Percentiles rank a stretch among this genome's conserved stretches.
Conservation (phyloP, 257 asterid species). For the Solanum etuberosum region DNA sequence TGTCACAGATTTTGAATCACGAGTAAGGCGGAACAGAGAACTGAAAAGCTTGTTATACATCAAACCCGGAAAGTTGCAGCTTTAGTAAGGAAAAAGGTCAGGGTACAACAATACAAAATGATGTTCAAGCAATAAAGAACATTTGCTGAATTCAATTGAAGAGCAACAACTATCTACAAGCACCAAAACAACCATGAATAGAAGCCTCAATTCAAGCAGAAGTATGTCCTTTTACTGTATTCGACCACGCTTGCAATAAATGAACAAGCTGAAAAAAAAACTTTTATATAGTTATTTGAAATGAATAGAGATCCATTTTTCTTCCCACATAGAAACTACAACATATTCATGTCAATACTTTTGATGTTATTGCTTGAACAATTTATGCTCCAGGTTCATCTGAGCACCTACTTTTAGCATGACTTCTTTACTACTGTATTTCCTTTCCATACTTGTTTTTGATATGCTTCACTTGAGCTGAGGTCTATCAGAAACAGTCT, state of each 20-base stretch:
- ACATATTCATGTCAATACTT: not conserved
- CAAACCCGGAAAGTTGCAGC: not conserved
- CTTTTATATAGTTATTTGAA: not conserved
- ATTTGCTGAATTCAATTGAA: not conserved
- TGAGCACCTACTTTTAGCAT: not conserved
- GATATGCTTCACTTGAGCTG: not conserved
- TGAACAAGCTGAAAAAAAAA: not conserved
- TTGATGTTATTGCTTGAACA: not conserved
- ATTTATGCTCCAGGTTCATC: not conserved
- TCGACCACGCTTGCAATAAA: not conserved
- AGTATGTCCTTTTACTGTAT: not conserved
- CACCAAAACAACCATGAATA: not conserved
- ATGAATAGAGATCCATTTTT: not conserved
- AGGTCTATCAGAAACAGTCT: not conserved
- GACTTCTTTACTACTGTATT: not conserved
- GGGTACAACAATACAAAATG: not conserved
- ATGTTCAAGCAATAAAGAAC: not conserved
- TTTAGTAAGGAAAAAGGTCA: not conserved
- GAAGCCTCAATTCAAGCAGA: not conserved
- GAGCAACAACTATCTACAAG: not conserved
- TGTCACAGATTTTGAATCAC: not conserved
- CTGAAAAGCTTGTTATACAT: not conserved
- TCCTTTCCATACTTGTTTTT: not conserved
- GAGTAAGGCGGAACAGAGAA: not conserved
- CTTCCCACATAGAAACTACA: not conserved